Base-by-base conservation (phyloP, 140 eudicot genomes). In the Bidens hawaiensis region DNA sequence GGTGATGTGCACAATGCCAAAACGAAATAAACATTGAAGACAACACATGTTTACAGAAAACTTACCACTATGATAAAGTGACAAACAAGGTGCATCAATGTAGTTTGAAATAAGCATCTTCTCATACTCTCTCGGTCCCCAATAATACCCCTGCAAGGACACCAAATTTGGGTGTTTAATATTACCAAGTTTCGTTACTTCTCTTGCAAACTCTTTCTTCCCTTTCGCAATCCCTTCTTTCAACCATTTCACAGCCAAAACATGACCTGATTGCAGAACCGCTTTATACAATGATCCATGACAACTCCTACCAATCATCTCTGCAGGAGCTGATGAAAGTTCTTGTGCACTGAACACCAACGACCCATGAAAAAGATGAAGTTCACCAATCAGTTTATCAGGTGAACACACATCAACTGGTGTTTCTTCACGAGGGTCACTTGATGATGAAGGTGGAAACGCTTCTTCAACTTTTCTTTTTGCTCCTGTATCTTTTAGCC, bases 191-290 rank as follows among this genome's bases (percentile, higher is more conserved):
- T 83, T 85, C 48, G 64, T 83, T 5, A 82, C 86, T 68, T 89
- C 97, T 65, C 95, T 76, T 23, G 84, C 82, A 75, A 89, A 89
- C 41, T 85, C 93, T 53, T 86, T 83, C 60, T 68, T 83, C 25
- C 97, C 89, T 72, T 89, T 89, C 4, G 89, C 86, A 68, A 85
- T 81, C 55, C 95, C 95, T 82, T 89, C 95, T 71, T 83, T 89
- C 45, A 89, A 77, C 87, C 90, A 71, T 73, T 85, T 89, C 36
- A 89, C 93, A 0, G 88, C 93, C 72, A 89, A 70, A 16, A 76
- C 74, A 34, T 76, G 72, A 19, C 89, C 89, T 18, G 86, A 76
- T 16, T 71, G 64, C 38, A 89, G 78, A 15, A 71, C 76, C 15
- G 97, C 95, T 72, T 80, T 80, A 26, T 89, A 89, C 11, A 89